These are phyloP conservation scores for Guyanaporus albipodus DNA, from an alignment of 768 basidiomycete genomes.

Conservation along the genomic window DNA sequence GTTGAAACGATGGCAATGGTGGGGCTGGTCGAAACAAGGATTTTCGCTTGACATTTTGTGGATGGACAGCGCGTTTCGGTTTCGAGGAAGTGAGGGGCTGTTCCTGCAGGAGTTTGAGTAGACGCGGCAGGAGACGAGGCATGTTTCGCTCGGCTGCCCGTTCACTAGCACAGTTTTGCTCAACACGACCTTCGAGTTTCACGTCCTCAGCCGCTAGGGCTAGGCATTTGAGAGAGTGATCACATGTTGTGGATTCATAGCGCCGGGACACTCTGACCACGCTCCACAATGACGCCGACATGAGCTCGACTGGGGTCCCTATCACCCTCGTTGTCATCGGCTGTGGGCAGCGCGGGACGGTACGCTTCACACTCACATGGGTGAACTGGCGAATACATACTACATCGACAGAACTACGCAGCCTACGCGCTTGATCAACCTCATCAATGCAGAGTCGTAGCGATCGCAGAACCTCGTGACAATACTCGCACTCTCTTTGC, in stretches of 20 bases:
- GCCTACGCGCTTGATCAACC: slow-evolving; percentile 59
- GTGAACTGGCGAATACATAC: neutral
- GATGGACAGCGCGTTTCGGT: slow-evolving; percentile 11
- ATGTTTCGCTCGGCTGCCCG: slow-evolving; percentile 31
- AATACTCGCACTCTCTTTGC: slow-evolving; percentile 61
- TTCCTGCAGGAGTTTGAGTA: slow-evolving; percentile 41
- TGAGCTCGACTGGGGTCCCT: slow-evolving; percentile 7
- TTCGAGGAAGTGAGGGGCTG: slow-evolving; percentile 12
- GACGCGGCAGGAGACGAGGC: slow-evolving; percentile 71
- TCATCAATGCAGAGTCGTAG: slow-evolving; percentile 67
- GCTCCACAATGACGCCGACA: slow-evolving; percentile 21
- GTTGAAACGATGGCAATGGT: slow-evolving; percentile 42
- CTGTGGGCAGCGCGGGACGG: slow-evolving; percentile 80
- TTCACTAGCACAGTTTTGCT: neutral
- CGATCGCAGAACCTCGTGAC: slow-evolving; percentile 79
- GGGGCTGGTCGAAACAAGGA: slow-evolving; percentile 33
- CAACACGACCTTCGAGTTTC: too few species aligned
- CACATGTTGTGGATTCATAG: slow-evolving; percentile 25
- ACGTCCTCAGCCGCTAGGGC: neutral
- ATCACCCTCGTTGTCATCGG: slow-evolving; percentile 77
- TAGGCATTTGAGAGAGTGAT: slow-evolving; percentile 4
- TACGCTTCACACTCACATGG: slow-evolving; percentile 25
- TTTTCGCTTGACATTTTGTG: slow-evolving; percentile 27
- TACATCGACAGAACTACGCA: slow-evolving; percentile 51
- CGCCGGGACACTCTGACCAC: slow-evolving; percentile 34